Evolutionary conservation across 805 yeast genomes (phyloP).

Genomic region (Saccharomyces mikatae): DNA sequence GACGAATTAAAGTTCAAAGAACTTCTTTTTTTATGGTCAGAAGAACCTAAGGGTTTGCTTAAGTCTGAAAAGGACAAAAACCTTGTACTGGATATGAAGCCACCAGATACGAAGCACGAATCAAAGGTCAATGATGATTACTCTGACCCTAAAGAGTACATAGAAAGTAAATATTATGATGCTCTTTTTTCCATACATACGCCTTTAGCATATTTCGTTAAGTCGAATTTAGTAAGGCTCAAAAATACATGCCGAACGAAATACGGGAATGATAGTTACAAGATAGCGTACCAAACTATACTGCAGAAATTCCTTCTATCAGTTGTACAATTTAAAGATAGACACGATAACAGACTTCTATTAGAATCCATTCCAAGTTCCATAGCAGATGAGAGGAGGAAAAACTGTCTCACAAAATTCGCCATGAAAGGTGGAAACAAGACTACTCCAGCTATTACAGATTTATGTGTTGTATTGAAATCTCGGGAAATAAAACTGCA

Average conservation of each 20-base stretch:
- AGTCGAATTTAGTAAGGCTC: slow-evolving; percentile 43
- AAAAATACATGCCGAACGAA: slow-evolving; percentile 34
- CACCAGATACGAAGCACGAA: slow-evolving; percentile 2
- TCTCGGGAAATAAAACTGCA: slow-evolving; percentile 52
- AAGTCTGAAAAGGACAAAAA: neutral
- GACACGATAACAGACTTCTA: slow-evolving; percentile 28
- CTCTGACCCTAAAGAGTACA: slow-evolving; percentile 18
- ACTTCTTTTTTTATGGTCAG: slow-evolving; percentile 11
- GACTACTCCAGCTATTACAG: slow-evolving; percentile 19
- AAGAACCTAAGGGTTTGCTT: neutral
- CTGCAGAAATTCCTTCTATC: slow-evolving; percentile 30
- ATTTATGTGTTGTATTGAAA: slow-evolving; percentile 36
- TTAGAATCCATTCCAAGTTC: slow-evolving; percentile 18
- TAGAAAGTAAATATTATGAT: slow-evolving; percentile 31
- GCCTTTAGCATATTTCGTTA: slow-evolving; percentile 36
- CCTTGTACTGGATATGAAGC: slow-evolving; percentile 5
- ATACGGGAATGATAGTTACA: slow-evolving; percentile 10
- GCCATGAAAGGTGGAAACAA: slow-evolving; percentile 1
- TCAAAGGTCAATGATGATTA: neutral
- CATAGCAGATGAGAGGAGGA: slow-evolving; percentile 19
- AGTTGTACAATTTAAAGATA: slow-evolving; percentile 34
- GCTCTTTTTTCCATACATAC: slow-evolving; percentile 30
- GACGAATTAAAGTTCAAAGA: slow-evolving; percentile 4
- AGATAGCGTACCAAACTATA: slow-evolving; percentile 13
- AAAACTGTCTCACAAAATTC: slow-evolving; percentile 8